Percentiles rank a stretch among this genome's conserved stretches.
These are phyloP conservation scores for Calonectria honghensis DNA, from an alignment of 2,329 filamentous ascomycete genomes.

Conservation along the genomic window DNA sequence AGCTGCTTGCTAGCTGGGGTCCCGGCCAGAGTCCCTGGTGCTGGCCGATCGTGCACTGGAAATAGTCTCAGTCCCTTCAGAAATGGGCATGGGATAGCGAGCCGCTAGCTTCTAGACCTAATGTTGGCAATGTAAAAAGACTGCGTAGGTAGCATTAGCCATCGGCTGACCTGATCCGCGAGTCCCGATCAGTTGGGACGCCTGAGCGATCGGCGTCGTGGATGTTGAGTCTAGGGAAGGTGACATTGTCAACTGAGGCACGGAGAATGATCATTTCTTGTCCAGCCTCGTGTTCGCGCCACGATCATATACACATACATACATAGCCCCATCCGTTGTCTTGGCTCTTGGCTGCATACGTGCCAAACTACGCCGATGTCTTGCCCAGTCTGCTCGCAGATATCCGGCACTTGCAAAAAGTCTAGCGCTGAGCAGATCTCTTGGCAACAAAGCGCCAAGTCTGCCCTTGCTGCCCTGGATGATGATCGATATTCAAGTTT, in stretches of 20 bases:
- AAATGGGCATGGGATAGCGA: slow-evolving; percentile 21
- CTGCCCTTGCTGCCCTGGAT: not conserved
- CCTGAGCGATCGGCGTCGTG: slow-evolving; percentile 24
- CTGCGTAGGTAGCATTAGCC: slow-evolving; percentile 1
- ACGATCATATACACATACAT: slow-evolving; percentile 17
- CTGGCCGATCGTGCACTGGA: slow-evolving; percentile 13
- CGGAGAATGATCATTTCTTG: slow-evolving; percentile 15
- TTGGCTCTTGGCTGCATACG: slow-evolving; percentile 7
- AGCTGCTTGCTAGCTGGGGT: slow-evolving; percentile 1
- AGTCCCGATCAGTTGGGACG: slow-evolving; percentile 22
- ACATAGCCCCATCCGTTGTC: not conserved
- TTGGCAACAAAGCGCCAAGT: slow-evolving; percentile 7
- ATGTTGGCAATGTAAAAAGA: slow-evolving; percentile 1
- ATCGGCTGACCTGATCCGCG: slow-evolving; percentile 13
- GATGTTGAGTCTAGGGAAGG: slow-evolving; percentile 22
- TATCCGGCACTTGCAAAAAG: not conserved
- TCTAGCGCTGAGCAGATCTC: slow-evolving; percentile 16
- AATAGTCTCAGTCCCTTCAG: slow-evolving; percentile 11
- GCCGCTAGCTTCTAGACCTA: not conserved
- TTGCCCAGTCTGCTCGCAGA: not conserved
- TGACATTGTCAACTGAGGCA: slow-evolving; percentile 27
- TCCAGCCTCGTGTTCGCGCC: slow-evolving; percentile 12
- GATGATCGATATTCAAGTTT: slow-evolving; percentile 10
- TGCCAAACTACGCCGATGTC: not conserved
- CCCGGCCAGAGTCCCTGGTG: not conserved